Base-by-base conservation (phyloP, 169 alveolate genomes). In the Cryptosporidium parvum region DNA sequence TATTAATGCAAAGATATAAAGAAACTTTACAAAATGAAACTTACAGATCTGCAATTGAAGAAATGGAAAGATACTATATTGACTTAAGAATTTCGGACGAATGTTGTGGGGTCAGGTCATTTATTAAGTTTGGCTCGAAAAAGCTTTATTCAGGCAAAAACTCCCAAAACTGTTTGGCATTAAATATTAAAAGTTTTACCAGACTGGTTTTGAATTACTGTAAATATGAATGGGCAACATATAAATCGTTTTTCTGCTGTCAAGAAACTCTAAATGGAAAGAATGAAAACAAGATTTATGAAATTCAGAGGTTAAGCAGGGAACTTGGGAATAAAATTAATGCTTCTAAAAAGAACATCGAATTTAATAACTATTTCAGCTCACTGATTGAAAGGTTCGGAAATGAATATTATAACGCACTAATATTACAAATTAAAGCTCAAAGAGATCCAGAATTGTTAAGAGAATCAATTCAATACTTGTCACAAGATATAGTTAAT, bases 381-480 rank as follows among this genome's bases (percentile, higher is more conserved):
- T 26, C 70, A 6, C 52, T 80, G n/a, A 65, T 62, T 61, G 89
- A 80, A 44, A 29, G 12, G 59, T 61, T 80, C 12, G 89, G 89
- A 1, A 70, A 21, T 42, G 89, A 80, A 80, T 80, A 80, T 29
- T 80, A 67, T 42, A 12, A 23, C 0, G 39, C 7, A 80, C 21
- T 80, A 18, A 67, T 35, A 59, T 21, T 14, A 14, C 65, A 42
- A n/a, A 31, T 80, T 42, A 42, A 44, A 62, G 8, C 59, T 42
- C 67, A 58, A 9, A 35, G 29, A n/a, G 80, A 80, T 39, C 89
- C 75, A 1, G 75, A 80, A 39, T 31, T 65, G 5, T 53, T 80
- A 16, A 80, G 89, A 62, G 80, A 80, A 62, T 80, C 80, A 44
- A 80, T 80, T 80, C 61, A 42, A 69, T 80, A 45, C 33, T 37